Evolutionary conservation across 345 rosid genomes (phyloP), one percentile per base, ranked within the genome.

Genomic region (Linum lewisii): DNA sequence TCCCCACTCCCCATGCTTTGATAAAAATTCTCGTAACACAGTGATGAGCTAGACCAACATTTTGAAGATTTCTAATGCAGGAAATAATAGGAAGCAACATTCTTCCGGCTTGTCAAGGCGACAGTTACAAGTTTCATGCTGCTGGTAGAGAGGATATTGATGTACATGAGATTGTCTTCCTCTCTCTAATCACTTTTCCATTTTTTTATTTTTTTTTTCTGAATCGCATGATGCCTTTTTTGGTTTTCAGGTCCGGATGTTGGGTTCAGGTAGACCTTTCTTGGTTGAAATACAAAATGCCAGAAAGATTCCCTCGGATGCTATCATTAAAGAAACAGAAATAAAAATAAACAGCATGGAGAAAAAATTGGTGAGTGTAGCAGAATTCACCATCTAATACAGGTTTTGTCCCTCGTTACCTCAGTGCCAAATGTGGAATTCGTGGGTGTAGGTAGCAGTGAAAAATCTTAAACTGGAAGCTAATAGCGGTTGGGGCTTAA

Each of bases 71-170:
- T 59, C n/a, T 20, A 66, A 8, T 32, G 11, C 62, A 92, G 98
- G 98, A 92, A 77, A 74, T 88, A 65, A 80, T 92, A 59, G 90
- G 95, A 68, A 77, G 84, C 78, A 79, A 69, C 62, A 81, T 86
- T 66, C 87, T 84, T 78, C 95, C 90, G 34, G 64, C 72, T 49
- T 92, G 86, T 78, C 73, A 50, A 56, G 96, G 95, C 62, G 95
- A 92, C 65, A 74, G 70, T 54, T 84, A 80, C 86, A 92, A 86
- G 81, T 92, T 92, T 66, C 98, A 92, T 78, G 98, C 98, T 66
- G 97, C 98, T 70, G 98, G 98, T 20, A 84, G 98, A 86, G 98
- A 92, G 79, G 98, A 92, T 71, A 92, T 92, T 54, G 97, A 92
- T 78, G 98, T 88, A 78, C 69, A 54, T 32, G 67, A 37, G 38